Evolutionary conservation across 1,139 yeast species (phyloP), one percentile per base, ranked within the genome.

Genomic region (Insectozyma bohioensis): DNA sequence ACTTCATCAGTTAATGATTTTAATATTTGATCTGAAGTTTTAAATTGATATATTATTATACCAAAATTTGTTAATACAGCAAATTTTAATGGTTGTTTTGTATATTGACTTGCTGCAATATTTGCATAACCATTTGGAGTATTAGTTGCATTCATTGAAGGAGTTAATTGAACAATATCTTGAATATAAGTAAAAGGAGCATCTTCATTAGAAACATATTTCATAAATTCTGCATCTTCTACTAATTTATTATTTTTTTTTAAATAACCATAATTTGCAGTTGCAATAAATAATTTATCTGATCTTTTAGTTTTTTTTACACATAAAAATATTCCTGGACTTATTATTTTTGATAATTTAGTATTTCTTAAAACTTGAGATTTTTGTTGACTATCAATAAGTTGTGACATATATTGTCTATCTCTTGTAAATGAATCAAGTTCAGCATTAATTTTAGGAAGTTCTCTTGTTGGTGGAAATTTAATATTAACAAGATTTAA

Each of bases 11-110:
- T 72, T 31, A 85, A 67, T 6, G 82, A 73, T 50, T 80, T 82
- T 45, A 90, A 72, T 3, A 86, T 73, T 52, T 83, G 76, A 52
- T 83, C 90, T 1, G 96, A 90, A 3, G 88, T 81, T 52, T 87
- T 76, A 47, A 82, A 80, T 43, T 81, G 80, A 52, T 82, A 86
- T 26, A 86, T 70, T 45, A 81, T 80, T 24, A 92, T 76, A 4
- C 95, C 92, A 20, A 78, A 75, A 47, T 78, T 80, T 2, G 97
- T 90, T 48, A 92, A 64, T 3, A 90, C 78, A 0, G 95, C 96
- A 54, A 90, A 72, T 48, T 79, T 80, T 33, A 83, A 63, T 1
- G 81, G 78, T 18, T 67, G 63, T 21, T 72, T 60, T 8, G 80
- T 75, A 51, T 86, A 90, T 52, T 90, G 97, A 14, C 90, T 80